Evolutionary conservation across 441 rosid species (phyloP), one percentile per base, ranked within the genome.

Genomic region (Hura crepitans): DNA sequence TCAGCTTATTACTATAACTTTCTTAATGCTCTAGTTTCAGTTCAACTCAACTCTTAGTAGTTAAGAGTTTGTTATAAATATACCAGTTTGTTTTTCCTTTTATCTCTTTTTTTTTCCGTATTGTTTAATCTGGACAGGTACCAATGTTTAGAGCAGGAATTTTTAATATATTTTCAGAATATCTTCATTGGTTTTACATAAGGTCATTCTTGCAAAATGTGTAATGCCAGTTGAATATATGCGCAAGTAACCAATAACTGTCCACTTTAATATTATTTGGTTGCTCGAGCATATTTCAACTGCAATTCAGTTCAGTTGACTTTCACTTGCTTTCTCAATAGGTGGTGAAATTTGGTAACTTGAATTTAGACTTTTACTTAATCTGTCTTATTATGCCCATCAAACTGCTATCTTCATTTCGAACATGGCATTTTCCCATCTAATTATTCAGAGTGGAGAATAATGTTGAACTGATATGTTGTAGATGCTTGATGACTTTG

Each of bases 401-500:
- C 43, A 20, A 35, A 30, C 46, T 25, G 22, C 51, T 25, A 53
- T 61, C 57, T 74, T 43, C 68, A 49, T 14, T 49, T 39, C 54
- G 42, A 13, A 35, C 55, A 50, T 45, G 15, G 22, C 33, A 33
- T 68, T 23, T 35, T 46, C 69, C 25, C 62, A 49, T 70, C 13
- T 42, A 31, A 6, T 22, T 25, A 39, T 35, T 74, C 39, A 22
- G 23, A 74, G 66, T 37, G n/a, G 54, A 57, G 50, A 49, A 28
- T 76, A 72, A 73, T 69, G 9, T 53, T 51, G 27, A 51, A 72
- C 64, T 62, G 43, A 47, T 62, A 39, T 73, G 66, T 74, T 82
- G 79, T 82, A 93, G 97, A 86, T 93, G 96, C 97, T 93, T 33
- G 98, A 91, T 77, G 98, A 93, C 83, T 91, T 93, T 47, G 97